Percentiles rank a stretch among this genome's conserved stretches.
Conservation (phyloP, 345 rosid genomes). For the Populus pruinosa region DNA sequence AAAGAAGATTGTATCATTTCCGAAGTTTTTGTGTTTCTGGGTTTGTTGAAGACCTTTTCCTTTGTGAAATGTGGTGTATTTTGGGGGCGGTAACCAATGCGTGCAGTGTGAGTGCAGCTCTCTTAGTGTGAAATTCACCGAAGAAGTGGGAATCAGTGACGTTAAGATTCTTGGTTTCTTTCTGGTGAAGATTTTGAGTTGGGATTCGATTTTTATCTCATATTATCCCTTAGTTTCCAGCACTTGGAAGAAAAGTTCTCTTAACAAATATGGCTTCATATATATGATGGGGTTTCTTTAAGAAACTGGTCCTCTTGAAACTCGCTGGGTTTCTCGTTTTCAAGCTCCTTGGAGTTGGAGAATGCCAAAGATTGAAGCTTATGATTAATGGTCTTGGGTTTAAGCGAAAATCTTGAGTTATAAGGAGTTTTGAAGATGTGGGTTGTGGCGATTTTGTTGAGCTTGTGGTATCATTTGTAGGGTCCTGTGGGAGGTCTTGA, state of each 20-base stretch:
- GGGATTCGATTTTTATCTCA: slow-evolving; percentile 5
- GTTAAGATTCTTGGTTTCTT: slow-evolving; percentile 14
- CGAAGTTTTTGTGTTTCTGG: not conserved
- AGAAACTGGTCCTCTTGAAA: not conserved
- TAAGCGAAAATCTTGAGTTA: not conserved
- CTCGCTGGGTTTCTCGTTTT: not conserved
- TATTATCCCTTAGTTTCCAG: not conserved
- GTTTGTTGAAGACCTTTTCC: not conserved
- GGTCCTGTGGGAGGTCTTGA: slow-evolving; percentile 18
- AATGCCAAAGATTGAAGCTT: not conserved
- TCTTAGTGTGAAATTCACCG: not conserved
- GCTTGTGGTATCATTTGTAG: slow-evolving; percentile 18
- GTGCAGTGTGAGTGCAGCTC: not conserved
- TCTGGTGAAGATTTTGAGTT: slow-evolving; percentile 14
- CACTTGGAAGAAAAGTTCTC: not conserved
- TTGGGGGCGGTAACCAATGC: not conserved
- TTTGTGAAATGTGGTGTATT: not conserved
- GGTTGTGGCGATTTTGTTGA: slow-evolving; percentile 2
- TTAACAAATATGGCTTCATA: not conserved
- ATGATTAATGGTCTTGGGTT: not conserved
- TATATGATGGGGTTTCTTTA: too few species aligned
- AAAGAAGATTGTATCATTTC: not conserved
- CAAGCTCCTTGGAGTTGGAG: not conserved
- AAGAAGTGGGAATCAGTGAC: not conserved
- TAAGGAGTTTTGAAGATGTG: not conserved